Conservation (phyloP, 78 protist species). For the Dictyostelium capitatum region DNA sequence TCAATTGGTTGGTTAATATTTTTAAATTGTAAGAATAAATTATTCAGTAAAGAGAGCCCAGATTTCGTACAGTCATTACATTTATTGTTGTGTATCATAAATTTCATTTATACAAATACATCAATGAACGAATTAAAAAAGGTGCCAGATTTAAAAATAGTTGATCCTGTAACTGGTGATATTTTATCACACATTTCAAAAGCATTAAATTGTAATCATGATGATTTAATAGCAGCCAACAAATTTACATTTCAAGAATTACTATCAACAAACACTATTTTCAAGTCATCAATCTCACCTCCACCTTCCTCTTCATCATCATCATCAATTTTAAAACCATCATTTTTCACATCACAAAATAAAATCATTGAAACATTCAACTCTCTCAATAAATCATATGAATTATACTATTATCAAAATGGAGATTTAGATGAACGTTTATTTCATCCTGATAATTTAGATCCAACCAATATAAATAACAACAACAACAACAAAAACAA, state of each 20-base stretch:
- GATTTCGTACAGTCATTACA: slow-evolving; percentile 52
- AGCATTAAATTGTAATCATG: background rate
- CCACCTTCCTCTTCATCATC: background rate
- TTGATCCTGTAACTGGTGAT: background rate
- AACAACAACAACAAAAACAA: background rate
- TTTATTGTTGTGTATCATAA: slow-evolving; percentile 31
- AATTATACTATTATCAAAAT: slow-evolving; percentile 37
- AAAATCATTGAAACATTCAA: background rate
- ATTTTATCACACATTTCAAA: background rate
- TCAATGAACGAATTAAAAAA: background rate
- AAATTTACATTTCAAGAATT: background rate
- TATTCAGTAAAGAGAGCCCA: slow-evolving; percentile 19
- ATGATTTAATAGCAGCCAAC: background rate
- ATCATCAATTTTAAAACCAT: background rate
- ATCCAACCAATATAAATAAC: background rate
- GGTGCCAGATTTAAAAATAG: background rate
- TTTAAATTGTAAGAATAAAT: slow-evolving; percentile 30
- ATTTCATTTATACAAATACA: slow-evolving; percentile 37
- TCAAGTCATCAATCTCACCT: background rate
- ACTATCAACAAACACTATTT: background rate
- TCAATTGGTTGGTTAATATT: slow-evolving; percentile 56
- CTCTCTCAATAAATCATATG: slow-evolving; percentile 52
- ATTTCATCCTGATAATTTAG: slow-evolving; percentile 31
- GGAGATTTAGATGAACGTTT: slow-evolving; percentile 81
- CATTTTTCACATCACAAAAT: background rate